Evolutionary conservation across 306 rosid species (phyloP), one percentile per base, ranked within the genome.

Genomic region (Quercus wislizeni): DNA sequence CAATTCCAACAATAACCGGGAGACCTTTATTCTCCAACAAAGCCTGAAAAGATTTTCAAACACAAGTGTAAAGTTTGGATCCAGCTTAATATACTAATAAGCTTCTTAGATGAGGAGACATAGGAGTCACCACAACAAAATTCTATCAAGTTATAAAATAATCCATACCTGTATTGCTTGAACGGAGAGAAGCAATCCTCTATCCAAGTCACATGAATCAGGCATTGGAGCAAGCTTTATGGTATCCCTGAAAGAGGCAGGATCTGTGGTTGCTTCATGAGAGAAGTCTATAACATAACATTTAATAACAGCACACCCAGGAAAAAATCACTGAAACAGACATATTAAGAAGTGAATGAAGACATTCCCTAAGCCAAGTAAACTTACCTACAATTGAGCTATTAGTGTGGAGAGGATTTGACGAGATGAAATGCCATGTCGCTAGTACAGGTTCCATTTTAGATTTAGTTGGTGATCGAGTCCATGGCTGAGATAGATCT

Each of bases 251-350:
- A 88, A 93, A 95, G 91, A 89, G 86, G 95, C 89, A 87, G 98
- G 93, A 88, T 93, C 99, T 95, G 99, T 81, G 96, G 99, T 91
- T 95, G 99, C 94, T 93, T 93, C 92, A 93, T 89, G 98, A 91
- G 91, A 91, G 97, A 86, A 85, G 84, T 86, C 90, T 85, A 74
- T 67, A 57, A 81, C 71, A 77, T 67, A 75, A 81, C 27, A 86
- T 76, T 55, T 74, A 69, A 78, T 82, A 55, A 15, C 65, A 74
- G 70, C 71, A 65, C 43, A 69, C 74, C 56, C 35, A 77, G 33
- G 61, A 92, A 55, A 46, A 14, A 82, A 52, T 56, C 19, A 76
- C 69, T 25, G 27, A 69, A 49, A 51, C 54, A 17, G 81, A 78
- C 30, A 25, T 75, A 69, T 56, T 58, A 35, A 43, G 64, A 82